Percentiles rank a stretch among this genome's conserved stretches.
These are phyloP conservation scores for Scheffersomyces lignicola DNA, from an alignment of 1,139 yeast genomes.

Conservation along the genomic window DNA sequence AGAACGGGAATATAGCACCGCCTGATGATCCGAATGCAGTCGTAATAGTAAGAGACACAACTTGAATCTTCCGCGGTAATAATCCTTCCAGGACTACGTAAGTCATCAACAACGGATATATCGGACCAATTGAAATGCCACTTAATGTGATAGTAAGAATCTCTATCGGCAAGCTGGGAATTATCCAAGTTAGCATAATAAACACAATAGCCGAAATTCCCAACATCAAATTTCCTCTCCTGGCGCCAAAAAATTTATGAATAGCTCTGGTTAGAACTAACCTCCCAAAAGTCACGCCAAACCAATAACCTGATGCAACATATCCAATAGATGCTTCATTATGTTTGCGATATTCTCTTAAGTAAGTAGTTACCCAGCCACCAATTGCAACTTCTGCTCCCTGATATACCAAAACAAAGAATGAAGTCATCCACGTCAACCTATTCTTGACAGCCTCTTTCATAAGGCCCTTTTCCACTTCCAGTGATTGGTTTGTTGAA, in stretches of 20 bases:
- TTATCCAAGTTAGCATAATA: slow-evolving; percentile 37
- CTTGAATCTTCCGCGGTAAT: slow-evolving; percentile 47
- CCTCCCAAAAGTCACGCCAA: slow-evolving; percentile 57
- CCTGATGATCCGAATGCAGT: slow-evolving; percentile 55
- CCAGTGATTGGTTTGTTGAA: slow-evolving; percentile 4
- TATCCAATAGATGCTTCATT: slow-evolving; percentile 44
- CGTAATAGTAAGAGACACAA: slow-evolving; percentile 44
- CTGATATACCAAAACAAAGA: slow-evolving; percentile 52
- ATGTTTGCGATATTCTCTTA: slow-evolving; percentile 48
- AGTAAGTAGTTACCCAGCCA: slow-evolving; percentile 60
- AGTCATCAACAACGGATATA: slow-evolving; percentile 49
- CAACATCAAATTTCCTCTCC: slow-evolving; percentile 36
- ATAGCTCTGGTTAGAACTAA: slow-evolving; percentile 34
- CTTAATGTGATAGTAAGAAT: slow-evolving; percentile 38
- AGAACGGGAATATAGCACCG: slow-evolving; percentile 50
- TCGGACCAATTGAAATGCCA: slow-evolving; percentile 47
- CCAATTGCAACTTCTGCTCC: slow-evolving; percentile 62
- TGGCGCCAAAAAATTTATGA: slow-evolving; percentile 35
- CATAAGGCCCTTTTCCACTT: slow-evolving; percentile 9
- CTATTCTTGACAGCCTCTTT: slow-evolving; percentile 29
- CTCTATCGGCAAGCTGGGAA: slow-evolving; percentile 32
- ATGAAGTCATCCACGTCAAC: slow-evolving; percentile 48
- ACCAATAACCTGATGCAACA: slow-evolving; percentile 63
- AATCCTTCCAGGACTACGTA: slow-evolving; percentile 32
- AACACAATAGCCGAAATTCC: slow-evolving; percentile 24